phyloP scores from a whole-genome alignment of 1,139 yeast genomes.

The Yamadazyma songkhlaensis region DNA sequence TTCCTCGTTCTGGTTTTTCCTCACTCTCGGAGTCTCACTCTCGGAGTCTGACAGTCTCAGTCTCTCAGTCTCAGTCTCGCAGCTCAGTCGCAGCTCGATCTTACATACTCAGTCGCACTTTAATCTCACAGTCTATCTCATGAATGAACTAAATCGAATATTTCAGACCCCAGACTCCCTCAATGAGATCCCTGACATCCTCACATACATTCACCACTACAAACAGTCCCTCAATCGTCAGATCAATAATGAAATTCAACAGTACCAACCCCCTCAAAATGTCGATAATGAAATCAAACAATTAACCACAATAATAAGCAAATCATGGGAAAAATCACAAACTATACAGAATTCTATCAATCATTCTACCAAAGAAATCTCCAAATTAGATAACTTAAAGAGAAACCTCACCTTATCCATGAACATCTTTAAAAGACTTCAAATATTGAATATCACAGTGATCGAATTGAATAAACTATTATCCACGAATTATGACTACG shows the following conservation, averaged over 20 bases:
- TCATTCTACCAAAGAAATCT: constrained; percentile 72
- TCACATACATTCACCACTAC: constrained; percentile 39
- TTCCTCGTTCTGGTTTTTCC: too few relatives aligned
- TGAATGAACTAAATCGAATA: not conserved
- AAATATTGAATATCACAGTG: constrained; percentile 57
- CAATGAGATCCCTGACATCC: constrained; percentile 44
- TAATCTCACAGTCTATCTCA: not conserved
- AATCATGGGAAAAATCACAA: constrained; percentile 27
- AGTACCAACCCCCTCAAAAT: constrained; percentile 20
- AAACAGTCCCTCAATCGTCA: constrained; percentile 44
- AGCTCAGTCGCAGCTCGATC: not conserved
- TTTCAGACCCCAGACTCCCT: constrained; percentile 37
- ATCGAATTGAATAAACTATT: constrained; percentile 72
- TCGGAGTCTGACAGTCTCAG: too few relatives aligned
- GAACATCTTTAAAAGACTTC: constrained; percentile 83
- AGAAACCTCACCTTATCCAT: constrained; percentile 77
- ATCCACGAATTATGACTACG: constrained; percentile 45
- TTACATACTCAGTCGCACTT: too few relatives aligned
- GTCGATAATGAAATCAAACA: constrained; percentile 42
- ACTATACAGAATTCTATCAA: constrained; percentile 63
- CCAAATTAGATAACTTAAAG: constrained; percentile 76
- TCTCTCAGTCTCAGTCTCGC: not conserved
- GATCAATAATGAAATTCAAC: constrained; percentile 29
- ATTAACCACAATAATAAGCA: constrained; percentile 38
- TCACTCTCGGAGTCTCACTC: not conserved